Conservation (phyloP, 2,329 filamentous ascomycete species). For the Apiospora sp. region DNA sequence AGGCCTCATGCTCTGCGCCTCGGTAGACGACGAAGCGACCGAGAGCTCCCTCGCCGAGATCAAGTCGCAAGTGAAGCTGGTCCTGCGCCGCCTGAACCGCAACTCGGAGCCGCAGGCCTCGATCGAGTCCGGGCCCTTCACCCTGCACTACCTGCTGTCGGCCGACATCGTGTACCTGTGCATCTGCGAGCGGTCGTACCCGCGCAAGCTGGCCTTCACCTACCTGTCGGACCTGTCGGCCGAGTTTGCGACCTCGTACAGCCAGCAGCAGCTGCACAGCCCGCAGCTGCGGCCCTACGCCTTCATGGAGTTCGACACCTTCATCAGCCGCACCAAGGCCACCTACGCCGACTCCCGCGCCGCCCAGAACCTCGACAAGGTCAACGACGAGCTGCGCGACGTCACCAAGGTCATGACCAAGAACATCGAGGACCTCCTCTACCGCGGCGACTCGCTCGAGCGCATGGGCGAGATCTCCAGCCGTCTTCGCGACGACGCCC, state of each 20-base stretch:
- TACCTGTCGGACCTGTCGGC: conserved; percentile 92
- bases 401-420: conserved; percentile 99
- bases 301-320: conserved; percentile 98
- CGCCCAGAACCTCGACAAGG: conserved; percentile 88
- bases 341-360: conserved; percentile 94
- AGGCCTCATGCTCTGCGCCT: conserved; percentile 96
- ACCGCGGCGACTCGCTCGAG: conserved; percentile 92
- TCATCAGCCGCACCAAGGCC: conserved; percentile 90
- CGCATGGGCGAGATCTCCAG: conserved; percentile 96
- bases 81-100: conserved; percentile 86
- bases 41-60: conserved; percentile 83
- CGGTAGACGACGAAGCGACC: conserved; percentile 88
- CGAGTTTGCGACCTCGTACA: conserved; percentile 91
- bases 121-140: conserved; percentile 85
- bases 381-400: conserved; percentile 96
- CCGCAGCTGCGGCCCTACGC: conserved; percentile 87
- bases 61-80: conserved; percentile 89
- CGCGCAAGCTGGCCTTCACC: conserved; percentile 97
- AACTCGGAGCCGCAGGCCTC: conserved; percentile 90
- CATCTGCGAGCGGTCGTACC: conserved; percentile 93
- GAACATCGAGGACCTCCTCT: conserved; percentile 98
- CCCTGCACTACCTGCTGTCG: conserved; percentile 88
- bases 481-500: conserved; percentile 87
- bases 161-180: conserved; percentile 88
- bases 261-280: conserved; percentile 74